Evolutionary conservation across 768 basidiomycete species (phyloP).

Genomic region (Tricholoma terreum): DNA sequence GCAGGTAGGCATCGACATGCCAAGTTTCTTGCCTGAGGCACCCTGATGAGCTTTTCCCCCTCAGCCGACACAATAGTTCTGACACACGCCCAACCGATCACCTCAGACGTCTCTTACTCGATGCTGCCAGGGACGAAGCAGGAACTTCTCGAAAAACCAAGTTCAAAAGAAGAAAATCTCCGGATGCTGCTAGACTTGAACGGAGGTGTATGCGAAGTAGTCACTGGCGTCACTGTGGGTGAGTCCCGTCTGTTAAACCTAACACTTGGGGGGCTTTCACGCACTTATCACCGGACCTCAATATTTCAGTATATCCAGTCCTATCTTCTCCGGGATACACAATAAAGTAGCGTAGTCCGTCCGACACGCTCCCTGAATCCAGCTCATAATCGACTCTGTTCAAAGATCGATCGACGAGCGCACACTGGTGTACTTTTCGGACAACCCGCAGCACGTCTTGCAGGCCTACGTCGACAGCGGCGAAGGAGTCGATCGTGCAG

Average conservation of each 20-base stretch:
- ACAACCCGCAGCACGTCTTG: slow-evolving; percentile 55
- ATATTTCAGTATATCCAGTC: slow-evolving; percentile 63
- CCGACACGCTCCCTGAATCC: slow-evolving; percentile 1
- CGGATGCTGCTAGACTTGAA: slow-evolving; percentile 88
- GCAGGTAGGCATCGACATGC: slow-evolving; percentile 43
- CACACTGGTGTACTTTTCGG: slow-evolving; percentile 72
- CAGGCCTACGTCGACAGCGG: slow-evolving; percentile 81
- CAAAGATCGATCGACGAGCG: slow-evolving; percentile 81
- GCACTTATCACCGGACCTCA: not conserved
- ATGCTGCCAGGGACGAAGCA: slow-evolving; percentile 51
- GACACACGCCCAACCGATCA: slow-evolving; percentile 63
- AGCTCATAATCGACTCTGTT: not conserved
- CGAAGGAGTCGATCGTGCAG: slow-evolving; percentile 86
- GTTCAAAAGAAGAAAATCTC: slow-evolving; percentile 72
- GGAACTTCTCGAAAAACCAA: slow-evolving; percentile 88
- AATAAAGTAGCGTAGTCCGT: slow-evolving; percentile 46
- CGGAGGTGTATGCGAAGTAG: slow-evolving; percentile 84
- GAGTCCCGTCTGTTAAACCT: slow-evolving; percentile 17
- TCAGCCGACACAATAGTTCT: slow-evolving; percentile 98
- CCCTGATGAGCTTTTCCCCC: not conserved
- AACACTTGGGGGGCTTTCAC: not conserved
- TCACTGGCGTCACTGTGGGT: slow-evolving; percentile 88
- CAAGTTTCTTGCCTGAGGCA: not conserved
- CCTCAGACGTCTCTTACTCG: slow-evolving; percentile 53
- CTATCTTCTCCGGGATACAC: slow-evolving; percentile 73